Percentiles rank a stretch among this genome's conserved stretches.
Conservation (phyloP, 306 rosid genomes). For the Malus sieversii region DNA sequence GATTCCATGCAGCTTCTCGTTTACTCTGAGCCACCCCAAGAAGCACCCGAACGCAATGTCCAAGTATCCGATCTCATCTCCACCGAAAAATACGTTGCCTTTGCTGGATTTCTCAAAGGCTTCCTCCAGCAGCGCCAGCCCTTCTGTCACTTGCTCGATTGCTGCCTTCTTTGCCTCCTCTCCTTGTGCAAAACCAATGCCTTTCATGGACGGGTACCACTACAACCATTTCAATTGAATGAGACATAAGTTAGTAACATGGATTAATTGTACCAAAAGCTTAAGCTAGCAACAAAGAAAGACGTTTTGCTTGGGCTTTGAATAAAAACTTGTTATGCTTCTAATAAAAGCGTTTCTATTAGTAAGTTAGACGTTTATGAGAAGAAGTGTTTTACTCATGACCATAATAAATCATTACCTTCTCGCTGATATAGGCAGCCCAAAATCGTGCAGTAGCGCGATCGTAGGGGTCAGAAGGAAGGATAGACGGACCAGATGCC, state of each 20-base stretch:
- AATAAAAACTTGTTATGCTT: no score
- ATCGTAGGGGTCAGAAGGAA: conserved; percentile 46
- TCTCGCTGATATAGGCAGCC: conserved; percentile 44
- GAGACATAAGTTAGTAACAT: background rate
- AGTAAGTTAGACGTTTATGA: no score
- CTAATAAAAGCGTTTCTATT: no score
- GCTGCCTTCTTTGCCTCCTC: conserved; percentile 36
- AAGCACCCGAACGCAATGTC: conserved; percentile 52
- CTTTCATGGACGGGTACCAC: conserved; percentile 42
- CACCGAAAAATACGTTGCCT: conserved; percentile 48
- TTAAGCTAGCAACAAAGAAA: no score
- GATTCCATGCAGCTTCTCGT: conserved; percentile 20
- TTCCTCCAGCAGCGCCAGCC: conserved; percentile 29
- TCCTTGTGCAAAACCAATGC: conserved; percentile 17
- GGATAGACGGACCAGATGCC: conserved; percentile 35
- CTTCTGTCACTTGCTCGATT: conserved; percentile 24
- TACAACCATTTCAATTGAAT: conserved; percentile 6
- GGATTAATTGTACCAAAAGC: no score
- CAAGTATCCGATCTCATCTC: conserved; percentile 41
- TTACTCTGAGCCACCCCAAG: conserved; percentile 44
- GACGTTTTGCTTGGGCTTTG: no score
- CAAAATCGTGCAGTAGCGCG: conserved; percentile 48
- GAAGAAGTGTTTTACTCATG: background rate
- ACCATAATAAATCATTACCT: conserved; percentile 16
- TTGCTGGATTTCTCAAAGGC: conserved; percentile 32